Percentiles rank a stretch among this genome's conserved stretches.
phyloP scores from a whole-genome alignment of 208 protist species.

The Crithidia acanthocephali region DNA sequence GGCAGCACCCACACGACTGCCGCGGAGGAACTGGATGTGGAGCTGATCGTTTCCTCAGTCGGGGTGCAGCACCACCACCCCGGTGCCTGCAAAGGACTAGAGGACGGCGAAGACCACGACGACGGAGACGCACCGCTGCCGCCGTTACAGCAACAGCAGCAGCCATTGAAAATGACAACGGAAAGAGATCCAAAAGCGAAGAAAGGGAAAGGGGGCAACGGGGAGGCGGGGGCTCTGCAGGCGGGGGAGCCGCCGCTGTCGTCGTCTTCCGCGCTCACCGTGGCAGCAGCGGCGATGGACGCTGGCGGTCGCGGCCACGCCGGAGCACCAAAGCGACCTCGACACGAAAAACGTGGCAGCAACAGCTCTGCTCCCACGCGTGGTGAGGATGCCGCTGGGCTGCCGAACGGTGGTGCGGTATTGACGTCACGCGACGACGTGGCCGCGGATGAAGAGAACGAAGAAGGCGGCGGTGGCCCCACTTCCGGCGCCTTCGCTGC shows the following conservation, averaged over 20 bases:
- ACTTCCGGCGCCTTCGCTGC: not conserved
- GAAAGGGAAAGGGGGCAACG: not conserved
- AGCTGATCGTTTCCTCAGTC: slow-evolving; percentile 80
- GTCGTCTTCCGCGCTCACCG: not conserved
- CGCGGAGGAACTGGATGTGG: slow-evolving; percentile 36
- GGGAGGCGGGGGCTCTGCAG: not conserved
- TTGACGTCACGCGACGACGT: not conserved
- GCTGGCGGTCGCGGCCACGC: not conserved
- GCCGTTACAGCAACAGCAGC: no score
- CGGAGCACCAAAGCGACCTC: slow-evolving; percentile 17
- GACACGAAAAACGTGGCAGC: slow-evolving; percentile 14
- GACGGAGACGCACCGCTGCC: not conserved
- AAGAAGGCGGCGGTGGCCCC: slow-evolving; percentile 10
- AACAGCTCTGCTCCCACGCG: not conserved
- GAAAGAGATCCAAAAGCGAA: not conserved
- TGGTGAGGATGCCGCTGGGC: not conserved
- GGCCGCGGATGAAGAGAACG: slow-evolving; percentile 32
- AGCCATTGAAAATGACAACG: no score
- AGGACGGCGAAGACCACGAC: not conserved
- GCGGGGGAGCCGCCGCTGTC: not conserved
- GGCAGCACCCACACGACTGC: not conserved
- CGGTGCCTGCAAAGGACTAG: not conserved
- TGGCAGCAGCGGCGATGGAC: not conserved
- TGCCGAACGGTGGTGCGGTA: not conserved
- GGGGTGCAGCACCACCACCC: slow-evolving; percentile 50